Base-by-base conservation (phyloP, 2,329 filamentous ascomycete species). In the Fusarium verrucosum region DNA sequence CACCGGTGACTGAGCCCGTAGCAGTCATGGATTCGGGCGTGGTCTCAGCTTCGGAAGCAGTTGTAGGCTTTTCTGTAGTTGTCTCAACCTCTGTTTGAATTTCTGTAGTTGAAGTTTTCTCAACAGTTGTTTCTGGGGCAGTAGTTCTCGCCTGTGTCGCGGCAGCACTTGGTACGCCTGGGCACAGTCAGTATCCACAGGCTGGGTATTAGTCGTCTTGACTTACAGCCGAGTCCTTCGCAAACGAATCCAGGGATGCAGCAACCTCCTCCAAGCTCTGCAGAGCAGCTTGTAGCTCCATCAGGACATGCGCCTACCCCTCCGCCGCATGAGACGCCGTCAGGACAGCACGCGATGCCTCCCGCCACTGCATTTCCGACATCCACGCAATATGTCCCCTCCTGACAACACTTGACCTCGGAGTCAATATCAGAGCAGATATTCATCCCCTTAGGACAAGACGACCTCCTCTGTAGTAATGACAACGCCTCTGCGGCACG, bases 221-320 rank as follows among this genome's bases (percentile, higher is more conserved):
- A 84, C 82, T 83, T 78, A 88, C 91, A 94, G 22, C 91, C 91
- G 54, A 88, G 79, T 17, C 88, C 88, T 55, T 86, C 81, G 69
- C 91, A 94, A 2, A 85, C 80, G 70, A 87, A 93, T 6, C 89
- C 90, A 1, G 87, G 81, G 11, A 93, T 87, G 73, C 91, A 94
- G 72, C 91, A 94, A 4, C 91, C 91, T 14, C 90, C 91, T 4
- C 90, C 91, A 0, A 88, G 74, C 30, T 83, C 82, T 9, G 85
- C 81, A 0, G 87, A 81, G 72, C 91, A 94, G 44, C 85, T 85
- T 11, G 85, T 84, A 58, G 90, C 87, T 36, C 84, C 88, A 5
- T 80, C 78, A 4, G 81, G 80, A 65, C 91, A 94, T n/a, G 73
- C 73, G 1, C 83, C 84, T 7, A 94, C 86, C 2, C 78, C 78